Evolutionary conservation across 2,329 filamentous ascomycete genomes (phyloP).

Genomic region (Immersiporthe knoxdaviesiana): DNA sequence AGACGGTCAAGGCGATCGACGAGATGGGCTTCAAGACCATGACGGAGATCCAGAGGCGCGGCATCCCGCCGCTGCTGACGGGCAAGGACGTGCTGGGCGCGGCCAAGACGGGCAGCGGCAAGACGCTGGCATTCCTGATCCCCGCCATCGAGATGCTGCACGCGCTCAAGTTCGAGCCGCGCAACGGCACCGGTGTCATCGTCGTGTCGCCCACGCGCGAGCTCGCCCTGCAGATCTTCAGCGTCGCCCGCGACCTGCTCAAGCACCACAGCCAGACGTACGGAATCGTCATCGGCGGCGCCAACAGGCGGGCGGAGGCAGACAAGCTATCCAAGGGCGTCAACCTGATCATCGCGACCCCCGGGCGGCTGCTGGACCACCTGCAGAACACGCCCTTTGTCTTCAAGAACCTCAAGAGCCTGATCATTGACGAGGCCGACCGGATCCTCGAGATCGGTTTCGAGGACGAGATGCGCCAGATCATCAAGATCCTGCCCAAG

Average conservation of each 20-base stretch:
- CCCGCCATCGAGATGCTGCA: constrained; percentile 92
- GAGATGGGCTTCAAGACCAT: constrained; percentile 95
- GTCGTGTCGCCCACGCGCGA: constrained; percentile 93
- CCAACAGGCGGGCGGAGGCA: constrained; percentile 86
- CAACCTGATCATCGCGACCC: constrained; percentile 92
- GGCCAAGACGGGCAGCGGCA: constrained; percentile 94
- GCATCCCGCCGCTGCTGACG: constrained; percentile 85
- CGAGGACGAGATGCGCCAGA: constrained; percentile 97
- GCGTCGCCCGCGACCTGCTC: constrained; percentile 92
- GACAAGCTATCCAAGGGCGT: constrained; percentile 95
- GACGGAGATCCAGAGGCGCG: constrained; percentile 90
- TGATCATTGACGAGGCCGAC: constrained; percentile 96
- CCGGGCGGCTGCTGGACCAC: constrained; percentile 90
- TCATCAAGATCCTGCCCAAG: constrained; percentile 89
- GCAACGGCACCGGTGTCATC: constrained; percentile 91
- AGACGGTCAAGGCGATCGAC: constrained; percentile 83
- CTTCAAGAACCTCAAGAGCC: constrained; percentile 89
- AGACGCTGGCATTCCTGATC: constrained; percentile 93
- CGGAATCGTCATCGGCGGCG: constrained; percentile 94
- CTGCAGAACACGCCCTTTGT: constrained; percentile 89
- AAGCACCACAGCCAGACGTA: constrained; percentile 91
- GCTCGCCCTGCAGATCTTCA: constrained; percentile 93
- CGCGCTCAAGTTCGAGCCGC: constrained; percentile 88
- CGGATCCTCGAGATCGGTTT: constrained; percentile 96
- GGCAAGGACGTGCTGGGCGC: constrained; percentile 93